Percentiles rank a stretch among this genome's conserved stretches.
phyloP scores from a whole-genome alignment of 2,329 filamentous ascomycete species.

The Grosmannia huntii region DNA sequence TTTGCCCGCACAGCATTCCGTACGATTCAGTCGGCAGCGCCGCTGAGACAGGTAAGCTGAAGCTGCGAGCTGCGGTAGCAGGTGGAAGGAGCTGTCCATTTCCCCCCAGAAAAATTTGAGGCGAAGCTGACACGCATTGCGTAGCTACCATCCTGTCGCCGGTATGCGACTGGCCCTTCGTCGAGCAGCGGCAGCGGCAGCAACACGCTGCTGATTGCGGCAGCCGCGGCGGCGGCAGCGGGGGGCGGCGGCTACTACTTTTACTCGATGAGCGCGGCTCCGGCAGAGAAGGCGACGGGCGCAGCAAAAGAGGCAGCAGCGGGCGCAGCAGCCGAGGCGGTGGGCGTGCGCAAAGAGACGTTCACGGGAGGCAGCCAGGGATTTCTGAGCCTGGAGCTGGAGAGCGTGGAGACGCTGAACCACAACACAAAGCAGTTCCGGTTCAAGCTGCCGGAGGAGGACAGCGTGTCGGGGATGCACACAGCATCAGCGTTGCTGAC shows the following conservation, averaged over 20 bases:
- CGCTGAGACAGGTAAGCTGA: conserved; percentile 47
- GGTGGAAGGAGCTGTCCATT: neutral
- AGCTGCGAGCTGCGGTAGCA: neutral
- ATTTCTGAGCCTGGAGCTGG: conserved; percentile 70
- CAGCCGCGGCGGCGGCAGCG: conserved; percentile 42
- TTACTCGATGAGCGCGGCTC: conserved; percentile 27
- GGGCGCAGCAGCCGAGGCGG: conserved; percentile 22
- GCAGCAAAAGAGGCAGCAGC: conserved; percentile 28
- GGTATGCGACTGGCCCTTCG: conserved; percentile 55
- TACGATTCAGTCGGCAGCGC: conserved; percentile 50
- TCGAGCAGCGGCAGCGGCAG: conserved; percentile 37
- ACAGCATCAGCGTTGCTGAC: conserved; percentile 82
- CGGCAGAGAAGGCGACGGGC: conserved; percentile 31
- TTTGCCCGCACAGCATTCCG: conserved; percentile 54
- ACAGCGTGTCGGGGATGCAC: conserved; percentile 70
- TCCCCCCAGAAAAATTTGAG: neutral
- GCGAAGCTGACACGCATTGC: neutral
- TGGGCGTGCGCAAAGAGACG: conserved; percentile 27
- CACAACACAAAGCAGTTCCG: conserved; percentile 91
- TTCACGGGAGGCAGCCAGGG: conserved; percentile 82
- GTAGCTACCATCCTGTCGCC: conserved; percentile 8
- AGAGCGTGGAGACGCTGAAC: conserved; percentile 68
- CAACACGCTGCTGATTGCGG: conserved; percentile 49
- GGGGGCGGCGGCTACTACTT: conserved; percentile 45
- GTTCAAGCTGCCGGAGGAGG: conserved; percentile 73